Base-by-base conservation (phyloP, 2,329 filamentous ascomycete genomes). In the Sporothrix sp. region DNA sequence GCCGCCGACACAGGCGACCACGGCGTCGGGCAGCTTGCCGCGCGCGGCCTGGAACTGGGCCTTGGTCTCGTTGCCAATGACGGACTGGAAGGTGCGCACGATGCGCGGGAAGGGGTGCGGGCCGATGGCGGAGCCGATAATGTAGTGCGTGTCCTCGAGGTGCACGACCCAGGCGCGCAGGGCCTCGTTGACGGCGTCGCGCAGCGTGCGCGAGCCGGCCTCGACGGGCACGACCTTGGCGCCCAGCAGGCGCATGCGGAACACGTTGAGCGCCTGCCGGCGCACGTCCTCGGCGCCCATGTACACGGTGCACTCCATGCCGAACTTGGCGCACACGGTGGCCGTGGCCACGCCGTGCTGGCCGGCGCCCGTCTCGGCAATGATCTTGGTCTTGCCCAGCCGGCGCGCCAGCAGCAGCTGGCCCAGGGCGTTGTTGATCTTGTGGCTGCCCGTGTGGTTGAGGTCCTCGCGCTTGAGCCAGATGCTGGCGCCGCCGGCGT, bases 241-340 rank as follows among this genome's bases (percentile, higher is more conserved):
- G 53, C 93, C 93, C 6, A 98, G 83, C 10, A 98, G 78, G 68
- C 94, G 93, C 79, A 98, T 98, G 39, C 93, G 85, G 80, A 98
- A 98, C 35, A 98, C 93, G 68, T 98, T 98, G 52, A 98, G 76
- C 2, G 93, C 91, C 68, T 98, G 93, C 59, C 93, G 83, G 52
- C 93, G 85, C 48, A 97, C 93, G 63, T 98, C 93, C 71, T 98
- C 93, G 42, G 90, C 89, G 61, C 93, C 93, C 93, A 98, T 98
- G 71, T 90, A 98, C 50, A 98, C 86, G 27, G 89, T 95, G 66
- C 93, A 98, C 66, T 91, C 85, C 90, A 98, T 91, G 63, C 88
- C 89, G 62, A 98, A 97, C 71, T 96, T 95, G 63, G 93, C 93
- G 62, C 93, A 97, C 21, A 97, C 89, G 0, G 93, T 98, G 1